These are phyloP conservation scores for Alloteropsis semialata DNA, from an alignment of 176 grass and related monocot genomes.

Conservation along the genomic window DNA sequence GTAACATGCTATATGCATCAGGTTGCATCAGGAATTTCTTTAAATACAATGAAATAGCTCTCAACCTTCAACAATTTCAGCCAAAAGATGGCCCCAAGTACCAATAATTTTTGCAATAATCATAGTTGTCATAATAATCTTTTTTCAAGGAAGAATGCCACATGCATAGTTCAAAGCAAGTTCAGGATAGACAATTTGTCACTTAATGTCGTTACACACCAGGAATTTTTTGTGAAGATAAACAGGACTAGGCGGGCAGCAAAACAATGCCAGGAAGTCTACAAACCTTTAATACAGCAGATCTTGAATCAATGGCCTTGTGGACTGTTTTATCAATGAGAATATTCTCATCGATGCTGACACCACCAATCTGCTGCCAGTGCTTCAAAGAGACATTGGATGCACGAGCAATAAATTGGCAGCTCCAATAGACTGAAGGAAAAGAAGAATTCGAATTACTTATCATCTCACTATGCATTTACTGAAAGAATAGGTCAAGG, in stretches of 20 bases:
- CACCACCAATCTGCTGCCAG: slow-evolving; percentile 90
- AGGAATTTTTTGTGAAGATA: neutral
- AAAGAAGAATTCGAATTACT: slow-evolving; percentile 4
- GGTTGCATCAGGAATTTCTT: slow-evolving; percentile 1
- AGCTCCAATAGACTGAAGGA: slow-evolving; percentile 85
- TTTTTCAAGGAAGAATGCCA: neutral
- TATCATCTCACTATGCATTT: neutral
- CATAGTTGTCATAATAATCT: neutral
- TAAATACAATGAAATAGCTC: neutral
- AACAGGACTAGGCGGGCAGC: neutral
- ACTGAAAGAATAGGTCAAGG: neutral
- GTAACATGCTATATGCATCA: neutral
- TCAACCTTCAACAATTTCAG: neutral
- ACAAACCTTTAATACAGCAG: slow-evolving; percentile 84
- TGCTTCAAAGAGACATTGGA: slow-evolving; percentile 93
- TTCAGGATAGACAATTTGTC: slow-evolving; percentile 8
- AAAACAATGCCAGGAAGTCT: neutral
- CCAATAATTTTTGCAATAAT: neutral
- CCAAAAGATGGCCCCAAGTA: neutral
- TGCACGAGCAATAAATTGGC: slow-evolving; percentile 87
- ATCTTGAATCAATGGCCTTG: slow-evolving; percentile 75
- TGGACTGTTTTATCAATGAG: slow-evolving; percentile 96
- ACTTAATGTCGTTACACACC: neutral
- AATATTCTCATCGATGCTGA: slow-evolving; percentile 85
- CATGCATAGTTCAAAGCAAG: neutral